These are phyloP conservation scores for Penstemon barbatus DNA, from an alignment of 257 asterid genomes.

Conservation along the genomic window DNA sequence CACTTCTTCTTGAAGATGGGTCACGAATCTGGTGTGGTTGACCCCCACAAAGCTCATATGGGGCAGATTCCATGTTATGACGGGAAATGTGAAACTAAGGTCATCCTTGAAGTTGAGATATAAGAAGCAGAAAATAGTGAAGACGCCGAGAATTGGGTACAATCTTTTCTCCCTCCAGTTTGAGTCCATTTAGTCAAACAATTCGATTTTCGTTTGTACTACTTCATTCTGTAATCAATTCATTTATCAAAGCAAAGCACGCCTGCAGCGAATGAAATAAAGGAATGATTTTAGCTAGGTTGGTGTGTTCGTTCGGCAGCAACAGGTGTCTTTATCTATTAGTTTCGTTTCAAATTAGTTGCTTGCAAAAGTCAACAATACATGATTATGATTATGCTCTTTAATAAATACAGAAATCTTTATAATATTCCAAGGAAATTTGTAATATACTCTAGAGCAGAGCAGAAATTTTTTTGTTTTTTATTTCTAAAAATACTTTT, in stretches of 20 bases:
- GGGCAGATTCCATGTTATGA: constrained; percentile 37
- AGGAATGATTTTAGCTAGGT: too few species aligned
- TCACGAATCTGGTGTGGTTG: constrained; percentile 50
- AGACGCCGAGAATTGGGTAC: constrained; percentile 39
- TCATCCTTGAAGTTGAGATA: constrained; percentile 41
- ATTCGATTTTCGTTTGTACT: background rate
- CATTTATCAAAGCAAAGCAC: background rate
- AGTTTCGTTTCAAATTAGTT: too few species aligned
- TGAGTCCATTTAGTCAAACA: constrained; percentile 36
- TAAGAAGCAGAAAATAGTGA: constrained; percentile 30
- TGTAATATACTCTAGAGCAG: too few species aligned
- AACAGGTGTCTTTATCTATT: too few species aligned
- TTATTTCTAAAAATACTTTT: too few species aligned
- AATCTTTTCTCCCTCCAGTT: constrained; percentile 41
- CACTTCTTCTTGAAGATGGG: constrained; percentile 17
- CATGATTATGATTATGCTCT: too few species aligned
- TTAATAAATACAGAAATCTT: too few species aligned
- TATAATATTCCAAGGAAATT: too few species aligned
- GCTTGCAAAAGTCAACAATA: too few species aligned
- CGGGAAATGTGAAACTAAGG: constrained; percentile 31
- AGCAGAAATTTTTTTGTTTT: too few species aligned
- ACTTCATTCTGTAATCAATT: background rate
- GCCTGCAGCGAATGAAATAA: background rate
- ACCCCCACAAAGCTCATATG: constrained; percentile 49
- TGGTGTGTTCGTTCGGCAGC: too few species aligned